Conservation (phyloP, 2,329 filamentous ascomycete genomes). For the Hymenoscyphus scutula region DNA sequence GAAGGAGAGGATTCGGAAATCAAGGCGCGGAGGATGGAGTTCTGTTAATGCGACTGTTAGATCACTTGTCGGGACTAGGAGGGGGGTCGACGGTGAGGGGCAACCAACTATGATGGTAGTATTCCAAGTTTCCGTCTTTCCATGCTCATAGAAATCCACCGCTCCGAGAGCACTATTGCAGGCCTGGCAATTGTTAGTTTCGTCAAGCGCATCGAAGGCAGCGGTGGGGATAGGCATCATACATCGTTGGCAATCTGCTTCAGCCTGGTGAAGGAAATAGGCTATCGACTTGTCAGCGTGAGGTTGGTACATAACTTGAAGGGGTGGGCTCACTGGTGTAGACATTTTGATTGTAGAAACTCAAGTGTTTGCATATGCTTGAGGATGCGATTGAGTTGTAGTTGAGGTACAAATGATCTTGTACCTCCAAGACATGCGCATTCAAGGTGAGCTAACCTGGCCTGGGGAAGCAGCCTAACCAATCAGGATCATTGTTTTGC, state of each 20-base stretch:
- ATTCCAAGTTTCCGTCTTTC: slow-evolving; percentile 85
- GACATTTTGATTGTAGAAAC: slow-evolving; percentile 24
- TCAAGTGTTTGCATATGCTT: slow-evolving; percentile 2
- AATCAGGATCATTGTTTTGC: neutral
- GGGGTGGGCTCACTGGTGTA: slow-evolving; percentile 28
- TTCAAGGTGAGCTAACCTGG: neutral
- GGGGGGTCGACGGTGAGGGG: slow-evolving; percentile 8
- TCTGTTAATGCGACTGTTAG: slow-evolving; percentile 46
- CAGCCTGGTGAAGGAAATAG: slow-evolving; percentile 71
- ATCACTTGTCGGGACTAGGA: neutral
- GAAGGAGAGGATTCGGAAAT: slow-evolving; percentile 70
- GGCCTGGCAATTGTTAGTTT: slow-evolving; percentile 53
- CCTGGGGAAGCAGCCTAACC: neutral
- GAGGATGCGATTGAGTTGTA: slow-evolving; percentile 5
- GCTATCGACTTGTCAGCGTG: slow-evolving; percentile 47
- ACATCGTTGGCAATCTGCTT: slow-evolving; percentile 85
- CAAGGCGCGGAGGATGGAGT: slow-evolving; percentile 72
- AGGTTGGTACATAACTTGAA: neutral
- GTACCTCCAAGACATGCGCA: slow-evolving; percentile 3
- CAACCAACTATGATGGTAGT: slow-evolving; percentile 79
- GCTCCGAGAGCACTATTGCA: slow-evolving; percentile 74
- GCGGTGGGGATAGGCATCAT: slow-evolving; percentile 32
- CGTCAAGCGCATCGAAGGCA: slow-evolving; percentile 7
- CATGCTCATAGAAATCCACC: slow-evolving; percentile 81
- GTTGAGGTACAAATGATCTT: slow-evolving; percentile 8